Conservation (phyloP, 495 filamentous ascomycete genomes). For the Lichina pygmaea region DNA sequence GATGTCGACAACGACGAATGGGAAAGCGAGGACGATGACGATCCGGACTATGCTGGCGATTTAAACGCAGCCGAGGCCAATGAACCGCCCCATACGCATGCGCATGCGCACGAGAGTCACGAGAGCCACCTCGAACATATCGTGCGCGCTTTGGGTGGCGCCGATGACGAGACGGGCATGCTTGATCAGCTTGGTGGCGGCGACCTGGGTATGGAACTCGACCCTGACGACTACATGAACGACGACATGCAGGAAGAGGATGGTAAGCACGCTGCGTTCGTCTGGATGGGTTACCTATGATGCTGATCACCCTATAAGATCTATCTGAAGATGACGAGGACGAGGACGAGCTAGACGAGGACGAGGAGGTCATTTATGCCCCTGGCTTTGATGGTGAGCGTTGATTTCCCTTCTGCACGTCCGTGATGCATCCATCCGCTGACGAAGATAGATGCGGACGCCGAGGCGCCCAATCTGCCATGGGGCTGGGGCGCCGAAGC, state of each 20-base stretch:
- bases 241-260: constrained; percentile 41
- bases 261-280: constrained; percentile 3
- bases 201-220: constrained; percentile 6
- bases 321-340: constrained; percentile 10
- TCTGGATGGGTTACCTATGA: neutral
- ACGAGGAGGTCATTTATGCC: constrained; percentile 48
- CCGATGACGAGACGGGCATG: neutral
- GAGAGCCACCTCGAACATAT: constrained; percentile 3
- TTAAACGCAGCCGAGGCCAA: constrained; percentile 5
- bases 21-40: constrained; percentile 35
- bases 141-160: constrained; percentile 6
- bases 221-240: constrained; percentile 13
- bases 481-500: constrained; percentile 26
- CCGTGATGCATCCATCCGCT: constrained; percentile 12
- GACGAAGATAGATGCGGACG: constrained; percentile 17
- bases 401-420: too few relatives aligned
- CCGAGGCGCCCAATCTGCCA: constrained; percentile 16
- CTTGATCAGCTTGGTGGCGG: constrained; percentile 4
- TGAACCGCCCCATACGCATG: neutral
- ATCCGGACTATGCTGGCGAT: constrained; percentile 18
- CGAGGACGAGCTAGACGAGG: constrained; percentile 43
- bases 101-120: constrained; percentile 1
- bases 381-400: constrained; percentile 34
- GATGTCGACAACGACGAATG: constrained; percentile 25
- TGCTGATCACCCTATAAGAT: constrained; percentile 1